Conservation (phyloP, 306 rosid genomes). For the Cicer judaicum region DNA sequence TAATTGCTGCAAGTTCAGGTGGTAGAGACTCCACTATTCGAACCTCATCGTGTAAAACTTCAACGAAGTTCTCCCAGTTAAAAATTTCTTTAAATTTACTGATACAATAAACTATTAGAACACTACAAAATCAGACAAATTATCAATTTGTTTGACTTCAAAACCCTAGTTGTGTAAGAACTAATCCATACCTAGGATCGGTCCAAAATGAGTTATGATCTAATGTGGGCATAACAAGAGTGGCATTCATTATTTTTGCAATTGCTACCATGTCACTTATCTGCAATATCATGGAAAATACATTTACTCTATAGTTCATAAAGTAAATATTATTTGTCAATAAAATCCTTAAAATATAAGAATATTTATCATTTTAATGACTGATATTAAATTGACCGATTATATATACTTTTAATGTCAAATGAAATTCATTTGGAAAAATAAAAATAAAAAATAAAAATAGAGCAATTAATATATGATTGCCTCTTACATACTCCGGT, state of each 20-base stretch:
- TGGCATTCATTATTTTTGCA: slow-evolving; percentile 75
- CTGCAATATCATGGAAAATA: slow-evolving; percentile 45
- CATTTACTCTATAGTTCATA: not conserved
- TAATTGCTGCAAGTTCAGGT: slow-evolving; percentile 36
- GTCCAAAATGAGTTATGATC: slow-evolving; percentile 76
- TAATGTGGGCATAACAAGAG: slow-evolving; percentile 70
- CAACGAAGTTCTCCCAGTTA: slow-evolving; percentile 64
- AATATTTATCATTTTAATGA: too few relatives aligned
- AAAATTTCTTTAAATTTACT: slow-evolving; percentile 72
- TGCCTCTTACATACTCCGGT: slow-evolving; percentile 53
- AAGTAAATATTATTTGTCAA: too few relatives aligned
- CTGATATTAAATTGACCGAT: too few relatives aligned
- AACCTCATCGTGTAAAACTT: slow-evolving; percentile 63
- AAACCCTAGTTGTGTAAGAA: not conserved
- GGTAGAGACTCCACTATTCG: slow-evolving; percentile 61
- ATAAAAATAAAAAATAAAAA: not conserved
- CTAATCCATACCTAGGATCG: slow-evolving; percentile 58
- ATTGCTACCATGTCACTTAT: slow-evolving; percentile 80
- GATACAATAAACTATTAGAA: slow-evolving; percentile 19
- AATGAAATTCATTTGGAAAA: not conserved
- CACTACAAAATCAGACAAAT: not conserved
- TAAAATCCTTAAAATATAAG: too few relatives aligned
- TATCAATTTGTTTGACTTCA: not conserved
- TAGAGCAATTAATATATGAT: not conserved
- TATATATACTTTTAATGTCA: not conserved